Evolutionary conservation across 495 filamentous ascomycete species (phyloP), one percentile per base, ranked within the genome.

Genomic region (Choiromyces venosus): DNA sequence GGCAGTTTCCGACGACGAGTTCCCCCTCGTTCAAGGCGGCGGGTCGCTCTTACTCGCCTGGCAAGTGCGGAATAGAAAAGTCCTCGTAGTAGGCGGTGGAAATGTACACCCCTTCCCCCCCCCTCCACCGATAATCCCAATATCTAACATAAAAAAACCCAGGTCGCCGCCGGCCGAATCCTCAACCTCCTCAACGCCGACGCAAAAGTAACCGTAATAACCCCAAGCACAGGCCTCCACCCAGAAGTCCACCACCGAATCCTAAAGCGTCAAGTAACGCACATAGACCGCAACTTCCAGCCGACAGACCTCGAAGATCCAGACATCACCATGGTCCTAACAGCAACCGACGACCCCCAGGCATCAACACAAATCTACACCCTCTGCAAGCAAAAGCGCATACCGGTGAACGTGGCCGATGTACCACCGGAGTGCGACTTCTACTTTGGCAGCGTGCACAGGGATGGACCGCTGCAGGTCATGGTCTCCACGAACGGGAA

Each of bases 401-500:
- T 98, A 68, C 88, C 93, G 1, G 93, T 92, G 44, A 99, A 99
- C 82, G 96, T 99, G 68, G 95, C 95, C 73, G 95, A 99, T 83
- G 96, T 98, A 1, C 96, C 96, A 0, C 87, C 93, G 0, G 95
- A 98, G 82, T 99, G 95, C 82, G 95, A 99, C 79, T 99, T 99
- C 81, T 99, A 97, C 83, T 99, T 99, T 82, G 95, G 95, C 66
- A 93, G 91, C 82, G 88, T 97, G 38, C 91, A 99, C 84, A 88
- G 95, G 35, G 96, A 98, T 82, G 95, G 95, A 0, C 96, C 95
- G 14, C 82, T 99, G 74, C 95, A 99, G 85, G 88, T 99, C 74
- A 99, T 99, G 95, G 93, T 99, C 67, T 93, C 91, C 82, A 99
- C 95, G 16, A 98, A 98, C 82, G 95, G 95, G 10, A 98, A 97